Base-by-base conservation (phyloP, 2,329 filamentous ascomycete genomes). In the Aspergillus sergii region DNA sequence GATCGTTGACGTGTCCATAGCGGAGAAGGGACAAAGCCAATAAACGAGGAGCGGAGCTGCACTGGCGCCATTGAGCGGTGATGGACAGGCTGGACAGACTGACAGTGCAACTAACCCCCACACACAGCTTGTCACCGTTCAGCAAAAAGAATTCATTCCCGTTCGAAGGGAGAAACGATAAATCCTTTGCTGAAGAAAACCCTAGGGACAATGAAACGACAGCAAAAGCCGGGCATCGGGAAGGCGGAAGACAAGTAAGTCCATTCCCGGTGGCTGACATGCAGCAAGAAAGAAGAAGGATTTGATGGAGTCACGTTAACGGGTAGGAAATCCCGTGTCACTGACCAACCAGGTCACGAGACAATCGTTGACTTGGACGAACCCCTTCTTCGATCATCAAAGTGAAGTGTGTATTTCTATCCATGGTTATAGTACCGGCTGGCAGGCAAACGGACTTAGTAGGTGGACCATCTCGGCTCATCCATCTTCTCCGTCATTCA, bases 1-100 rank as follows among this genome's bases (percentile, higher is more conserved):
- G 60, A 54, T 59, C 53, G 68, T 73, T 72, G 72, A 73, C 72
- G 72, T 74, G 72, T 70, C 67, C 69, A 64, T 72, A 65, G 66
- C 62, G 61, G 58, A 54, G 58, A 58, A 60, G 43, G 12, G 39
- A 53, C 50, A 48, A 66, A 41, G 43, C 70, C 69, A 71, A 71
- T 72, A 60, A 51, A 66, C 65, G 66, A 61, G 62, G 60, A 60
- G 66, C 57, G 61, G 51, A 62, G 63, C 48, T 65, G 57, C 60
- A 67, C 61, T 58, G 50, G 57, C 57, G 58, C 51, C 50, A 60
- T 60, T 57, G 53, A 66, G 58, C 54, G 58, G 55, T 63, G 59
- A 61, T 64, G 61, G 43, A 59, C 58, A 58, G 46, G 21, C n/a
- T 54, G 50, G 53, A 30, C 36, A 57, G 58, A 61, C 61, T 48